These are phyloP conservation scores for Limnomonas spitsbergensis DNA, from an alignment of 139 green algal species.

Conservation along the genomic window DNA sequence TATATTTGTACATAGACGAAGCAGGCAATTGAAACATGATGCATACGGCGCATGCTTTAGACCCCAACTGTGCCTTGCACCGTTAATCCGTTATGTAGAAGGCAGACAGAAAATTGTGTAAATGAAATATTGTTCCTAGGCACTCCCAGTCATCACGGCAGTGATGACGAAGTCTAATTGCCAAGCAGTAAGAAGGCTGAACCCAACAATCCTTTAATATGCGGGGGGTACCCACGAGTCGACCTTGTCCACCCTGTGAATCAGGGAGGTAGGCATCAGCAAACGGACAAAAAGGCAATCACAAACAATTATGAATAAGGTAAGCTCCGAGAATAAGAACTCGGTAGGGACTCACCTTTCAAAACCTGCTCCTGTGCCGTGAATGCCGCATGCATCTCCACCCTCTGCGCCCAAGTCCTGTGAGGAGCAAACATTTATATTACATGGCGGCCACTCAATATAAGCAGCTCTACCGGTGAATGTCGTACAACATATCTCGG, in stretches of 20 bases:
- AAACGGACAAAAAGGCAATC: not conserved
- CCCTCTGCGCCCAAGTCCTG: not conserved
- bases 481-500: not conserved
- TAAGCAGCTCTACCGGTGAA: not conserved
- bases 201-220: no score
- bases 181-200: no score
- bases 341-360: slow-evolving; percentile 25
- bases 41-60: no score
- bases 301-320: not conserved
- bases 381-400: slow-evolving; percentile 62
- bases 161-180: no score
- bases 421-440: not conserved
- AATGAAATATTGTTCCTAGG: no score
- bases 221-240: slow-evolving; percentile 48
- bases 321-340: slow-evolving; percentile 2
- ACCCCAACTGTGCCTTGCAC: no score
- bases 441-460: not conserved
- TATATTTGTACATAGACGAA: no score
- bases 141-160: no score
- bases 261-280: not conserved
- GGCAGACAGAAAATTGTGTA: no score
- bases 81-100: no score
- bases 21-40: no score
- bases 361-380: slow-evolving; percentile 61
- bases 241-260: slow-evolving; percentile 35